phyloP scores from a whole-genome alignment of 352 stramenopile species.

The Phytophthora ramorum region DNA sequence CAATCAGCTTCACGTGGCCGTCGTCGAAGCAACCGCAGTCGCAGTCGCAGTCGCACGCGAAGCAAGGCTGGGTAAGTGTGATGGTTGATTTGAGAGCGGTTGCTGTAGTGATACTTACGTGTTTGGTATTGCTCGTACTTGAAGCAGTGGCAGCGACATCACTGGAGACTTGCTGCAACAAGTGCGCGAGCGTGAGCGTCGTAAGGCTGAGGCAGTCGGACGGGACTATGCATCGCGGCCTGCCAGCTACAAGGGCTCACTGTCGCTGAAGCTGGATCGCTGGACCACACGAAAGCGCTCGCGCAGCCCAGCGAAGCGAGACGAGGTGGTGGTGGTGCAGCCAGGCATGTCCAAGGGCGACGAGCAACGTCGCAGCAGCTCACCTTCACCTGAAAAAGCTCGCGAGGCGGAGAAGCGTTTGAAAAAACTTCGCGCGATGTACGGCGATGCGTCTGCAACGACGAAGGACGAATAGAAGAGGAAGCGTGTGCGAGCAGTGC shows the following conservation, averaged over 20 bases:
- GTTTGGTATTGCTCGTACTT: slow-evolving; percentile 3
- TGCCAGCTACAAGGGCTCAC: slow-evolving; percentile 92
- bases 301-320: slow-evolving; percentile 69
- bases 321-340: slow-evolving; percentile 54
- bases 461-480: slow-evolving; percentile 32
- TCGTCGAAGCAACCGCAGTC: slow-evolving; percentile 43
- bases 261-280: slow-evolving; percentile 92
- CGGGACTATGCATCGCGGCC: slow-evolving; percentile 92
- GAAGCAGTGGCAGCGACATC: slow-evolving; percentile 35
- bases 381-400: slow-evolving; percentile 39
- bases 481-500: neutral
- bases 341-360: slow-evolving; percentile 39
- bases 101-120: neutral
- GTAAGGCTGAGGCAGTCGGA: slow-evolving; percentile 89
- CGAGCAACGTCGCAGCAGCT: slow-evolving; percentile 29
- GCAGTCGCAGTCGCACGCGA: slow-evolving; percentile 32
- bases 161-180: slow-evolving; percentile 91
- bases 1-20: slow-evolving; percentile 37
- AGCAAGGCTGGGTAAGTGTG: slow-evolving; percentile 31
- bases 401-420: slow-evolving; percentile 70
- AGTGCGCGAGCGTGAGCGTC: slow-evolving; percentile 91
- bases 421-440: slow-evolving; percentile 76
- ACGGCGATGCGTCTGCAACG: slow-evolving; percentile 79
- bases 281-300: slow-evolving; percentile 82
- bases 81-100: slow-evolving; percentile 2